Evolutionary conservation across 1,284 basidiomycete species (phyloP), one percentile per base, ranked within the genome.

Genomic region (Sphagnurus paluster): DNA sequence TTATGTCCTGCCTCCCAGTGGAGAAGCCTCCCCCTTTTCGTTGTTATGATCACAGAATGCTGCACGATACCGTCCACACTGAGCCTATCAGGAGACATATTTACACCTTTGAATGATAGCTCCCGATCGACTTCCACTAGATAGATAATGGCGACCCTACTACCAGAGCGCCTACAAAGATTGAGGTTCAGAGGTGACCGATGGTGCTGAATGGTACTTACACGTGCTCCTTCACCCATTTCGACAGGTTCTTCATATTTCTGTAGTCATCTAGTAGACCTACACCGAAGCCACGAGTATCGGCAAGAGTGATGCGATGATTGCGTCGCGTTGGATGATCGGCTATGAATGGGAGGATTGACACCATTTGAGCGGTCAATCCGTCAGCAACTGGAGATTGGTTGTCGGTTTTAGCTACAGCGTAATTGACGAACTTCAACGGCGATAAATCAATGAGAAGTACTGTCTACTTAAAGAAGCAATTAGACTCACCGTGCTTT

Each of bases 401-500:
- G 16, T 39, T 16, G 16, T 14, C n/a, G n/a, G 38, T 4, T 34
- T 26, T 17, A 29, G n/a, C n/a, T n/a, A n/a, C 33, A n/a, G 36
- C 33, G 11, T 37, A 34, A 23, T 44, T 44, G 34, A 44, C 30
- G 13, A 44, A 30, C 42, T 44, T n/a, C n/a, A n/a, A 19, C 25
- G 24, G 14, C 9, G 10, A 5, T 17, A 26, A 20, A 4, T 41
- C 13, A 30, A 3, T 10, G 2, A 32, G 10, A 3, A 29, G 21
- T 11, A 37, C 16, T 14, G 4, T 13, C 24, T 2, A 17, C 25
- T 14, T 32, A 24, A 3, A 38, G 20, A 4, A 4, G 4, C 16
- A 25, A n/a, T n/a, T n/a, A n/a, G n/a, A n/a, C 38, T 39, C 10
- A 44, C 42, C 20, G 34, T 44, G 34, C 42, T 44, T 26, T 44